A percentile compares a stretch with the other conserved stretches of the same genome.
These are phyloP conservation scores for Butyriboletus loyo DNA, from an alignment of 768 basidiomycete species.

Conservation along the genomic window DNA sequence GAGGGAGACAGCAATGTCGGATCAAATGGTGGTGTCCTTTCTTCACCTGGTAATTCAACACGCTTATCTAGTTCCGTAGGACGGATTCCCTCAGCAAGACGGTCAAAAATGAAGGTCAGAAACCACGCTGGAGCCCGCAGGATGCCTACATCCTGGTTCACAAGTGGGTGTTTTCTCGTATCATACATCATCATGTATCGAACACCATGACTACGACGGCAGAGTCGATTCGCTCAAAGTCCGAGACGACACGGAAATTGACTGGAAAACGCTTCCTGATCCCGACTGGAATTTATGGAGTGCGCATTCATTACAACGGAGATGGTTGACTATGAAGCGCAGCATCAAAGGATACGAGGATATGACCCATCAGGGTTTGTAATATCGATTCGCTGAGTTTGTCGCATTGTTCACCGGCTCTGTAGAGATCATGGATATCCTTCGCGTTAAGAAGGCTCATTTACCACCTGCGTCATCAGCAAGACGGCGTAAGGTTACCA, in stretches of 20 bases:
- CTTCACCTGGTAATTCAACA: not conserved
- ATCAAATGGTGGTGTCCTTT: constrained; percentile 69
- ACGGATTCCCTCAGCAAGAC: constrained; percentile 72
- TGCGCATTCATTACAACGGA: constrained; percentile 71
- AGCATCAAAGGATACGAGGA: constrained; percentile 74
- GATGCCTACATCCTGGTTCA: constrained; percentile 81
- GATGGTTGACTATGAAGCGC: constrained; percentile 79
- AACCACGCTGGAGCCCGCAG: constrained; percentile 68
- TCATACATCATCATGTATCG: not conserved
- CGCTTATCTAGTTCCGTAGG: constrained; percentile 39
- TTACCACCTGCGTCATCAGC: constrained; percentile 39
- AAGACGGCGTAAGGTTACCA: constrained; percentile 50
- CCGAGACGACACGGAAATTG: constrained; percentile 77
- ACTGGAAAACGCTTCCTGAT: constrained; percentile 78
- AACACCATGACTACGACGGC: constrained; percentile 2
- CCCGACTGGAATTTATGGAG: constrained; percentile 83
- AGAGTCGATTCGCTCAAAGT: constrained; percentile 76
- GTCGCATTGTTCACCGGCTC: constrained; percentile 7
- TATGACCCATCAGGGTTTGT: constrained; percentile 74
- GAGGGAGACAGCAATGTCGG: constrained; percentile 80
- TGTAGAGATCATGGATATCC: constrained; percentile 78
- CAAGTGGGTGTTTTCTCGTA: constrained; percentile 45
- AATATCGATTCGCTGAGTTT: not conserved
- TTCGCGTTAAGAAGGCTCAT: constrained; percentile 70
- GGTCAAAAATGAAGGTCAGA: constrained; percentile 68